Base-by-base conservation (phyloP, 2,329 filamentous ascomycete species). In the Teratosphaeria epicoccoides region DNA sequence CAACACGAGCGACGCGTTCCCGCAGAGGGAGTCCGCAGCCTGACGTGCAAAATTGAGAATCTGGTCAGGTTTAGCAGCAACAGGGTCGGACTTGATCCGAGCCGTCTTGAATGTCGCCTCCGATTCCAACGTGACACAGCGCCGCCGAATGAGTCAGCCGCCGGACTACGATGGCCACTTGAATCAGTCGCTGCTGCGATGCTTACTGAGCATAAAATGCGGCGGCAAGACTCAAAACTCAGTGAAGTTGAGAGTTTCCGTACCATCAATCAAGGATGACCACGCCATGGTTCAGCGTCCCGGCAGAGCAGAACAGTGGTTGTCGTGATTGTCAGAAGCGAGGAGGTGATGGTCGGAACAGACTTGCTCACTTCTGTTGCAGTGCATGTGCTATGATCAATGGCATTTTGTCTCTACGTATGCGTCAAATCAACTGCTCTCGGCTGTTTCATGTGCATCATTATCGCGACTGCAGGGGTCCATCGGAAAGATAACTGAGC, bases 401-500 rank as follows among this genome's bases (percentile, higher is more conserved):
- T 24, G 43, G 23, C 11, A 46, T 24, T 46, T 22, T 46, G 24
- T 46, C 23, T 24, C 10, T 22, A 46, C 14, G 6, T 24, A 4
- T 24, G 20, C n/a, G n/a, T 23, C 43, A 12, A 26, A 24, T 24
- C 24, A 17, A 40, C 5, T 17, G 14, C 33, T 20, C n/a, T 17
- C 20, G 9, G 20, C 33, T 40, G n/a, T 17, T 14, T 40, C 33
- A 17, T 40, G 9, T 7, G n/a, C 33, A 40, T 40, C 33, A 40
- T 40, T 40, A 40, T 40, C 33, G 33, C 33, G n/a, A 17, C 17
- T 40, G n/a, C 33, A 40, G 20, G n/a, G 20, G 17, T 14, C 24
- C 20, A 29, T 25, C 5, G 17, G 33, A n/a, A 47, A 55, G 46
- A 55, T 55, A 50, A 55, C 52, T 43, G 47, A 26, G 24, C 46